phyloP scores from a whole-genome alignment of 2,329 filamentous ascomycete species.

The Diaporthe helianthi region DNA sequence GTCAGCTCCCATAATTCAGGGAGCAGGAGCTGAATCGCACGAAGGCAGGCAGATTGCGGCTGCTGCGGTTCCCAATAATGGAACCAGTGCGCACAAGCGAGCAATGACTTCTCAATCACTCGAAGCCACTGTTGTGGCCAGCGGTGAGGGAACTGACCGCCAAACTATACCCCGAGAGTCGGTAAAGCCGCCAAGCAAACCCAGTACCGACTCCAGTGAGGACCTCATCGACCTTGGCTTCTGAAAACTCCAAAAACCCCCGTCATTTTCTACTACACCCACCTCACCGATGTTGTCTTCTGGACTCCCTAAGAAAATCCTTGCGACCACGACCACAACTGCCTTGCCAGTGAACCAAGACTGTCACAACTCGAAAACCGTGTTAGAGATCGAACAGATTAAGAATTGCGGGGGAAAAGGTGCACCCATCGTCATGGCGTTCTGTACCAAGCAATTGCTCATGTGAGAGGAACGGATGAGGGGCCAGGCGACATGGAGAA shows the following conservation, averaged over 20 bases:
- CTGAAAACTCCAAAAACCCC: neutral
- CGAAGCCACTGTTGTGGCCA: neutral
- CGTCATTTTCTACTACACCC: neutral
- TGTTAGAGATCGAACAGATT: neutral
- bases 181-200: neutral
- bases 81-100: neutral
- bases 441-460: neutral
- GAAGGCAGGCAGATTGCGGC: neutral
- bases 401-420: neutral
- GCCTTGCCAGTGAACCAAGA: neutral
- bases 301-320: too few relatives aligned
- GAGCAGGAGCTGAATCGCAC: neutral
- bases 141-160: neutral
- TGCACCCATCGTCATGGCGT: neutral
- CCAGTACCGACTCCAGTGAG: neutral
- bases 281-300: neutral
- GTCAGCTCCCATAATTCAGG: neutral
- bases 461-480: neutral
- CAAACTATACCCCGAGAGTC: neutral
- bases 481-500: neutral
- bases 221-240: slow-evolving; percentile 14
- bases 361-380: neutral
- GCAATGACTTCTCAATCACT: neutral
- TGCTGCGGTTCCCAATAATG: neutral
- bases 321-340: neutral